Percentiles rank a stretch among this genome's conserved stretches.
Evolutionary conservation across 352 stramenopile genomes (phyloP).

Genomic region (Phytopythium chamaehyphon): DNA sequence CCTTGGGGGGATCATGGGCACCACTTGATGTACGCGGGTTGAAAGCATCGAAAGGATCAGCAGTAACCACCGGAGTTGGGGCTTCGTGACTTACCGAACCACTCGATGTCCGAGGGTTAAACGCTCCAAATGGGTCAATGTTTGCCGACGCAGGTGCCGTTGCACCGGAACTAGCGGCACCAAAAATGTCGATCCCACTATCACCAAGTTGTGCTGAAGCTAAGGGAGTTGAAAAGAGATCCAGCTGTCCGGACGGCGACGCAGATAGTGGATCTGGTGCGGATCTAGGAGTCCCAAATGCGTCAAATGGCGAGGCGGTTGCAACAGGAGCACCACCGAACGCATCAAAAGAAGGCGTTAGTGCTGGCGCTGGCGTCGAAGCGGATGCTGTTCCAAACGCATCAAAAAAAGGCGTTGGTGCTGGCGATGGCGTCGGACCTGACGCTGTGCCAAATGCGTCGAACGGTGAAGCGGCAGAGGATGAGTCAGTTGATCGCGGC

Average conservation of each 20-base stretch:
- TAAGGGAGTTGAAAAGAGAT: conserved; percentile 2
- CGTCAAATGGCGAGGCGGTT: conserved; percentile 18
- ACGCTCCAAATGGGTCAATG: conserved; percentile 22
- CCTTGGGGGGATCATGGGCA: neutral
- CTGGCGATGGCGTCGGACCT: conserved; percentile 12
- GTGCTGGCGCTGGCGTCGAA: conserved; percentile 11
- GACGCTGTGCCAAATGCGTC: conserved; percentile 31
- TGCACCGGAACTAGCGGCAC: conserved; percentile 20
- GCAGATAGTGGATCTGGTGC: conserved; percentile 6
- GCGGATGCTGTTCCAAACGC: conserved; percentile 27
- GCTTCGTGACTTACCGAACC: conserved; percentile 7
- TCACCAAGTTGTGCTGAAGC: neutral
- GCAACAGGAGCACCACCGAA: conserved; percentile 6
- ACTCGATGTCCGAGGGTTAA: conserved; percentile 13
- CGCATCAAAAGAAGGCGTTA: conserved; percentile 14
- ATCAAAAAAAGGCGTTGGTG: conserved; percentile 16
- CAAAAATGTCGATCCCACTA: conserved; percentile 36
- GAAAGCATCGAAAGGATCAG: conserved; percentile 64
- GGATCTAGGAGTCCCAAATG: conserved; percentile 26
- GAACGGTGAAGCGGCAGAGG: conserved; percentile 31
- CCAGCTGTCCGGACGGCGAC: neutral
- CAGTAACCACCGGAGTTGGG: conserved; percentile 6
- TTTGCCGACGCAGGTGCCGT: conserved; percentile 13
- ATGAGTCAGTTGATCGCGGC: conserved; percentile 10
- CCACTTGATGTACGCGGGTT: conserved; percentile 18